Evolutionary conservation across 2,329 filamentous ascomycete genomes (phyloP).

Genomic region (Aspergillus aculeatinus): DNA sequence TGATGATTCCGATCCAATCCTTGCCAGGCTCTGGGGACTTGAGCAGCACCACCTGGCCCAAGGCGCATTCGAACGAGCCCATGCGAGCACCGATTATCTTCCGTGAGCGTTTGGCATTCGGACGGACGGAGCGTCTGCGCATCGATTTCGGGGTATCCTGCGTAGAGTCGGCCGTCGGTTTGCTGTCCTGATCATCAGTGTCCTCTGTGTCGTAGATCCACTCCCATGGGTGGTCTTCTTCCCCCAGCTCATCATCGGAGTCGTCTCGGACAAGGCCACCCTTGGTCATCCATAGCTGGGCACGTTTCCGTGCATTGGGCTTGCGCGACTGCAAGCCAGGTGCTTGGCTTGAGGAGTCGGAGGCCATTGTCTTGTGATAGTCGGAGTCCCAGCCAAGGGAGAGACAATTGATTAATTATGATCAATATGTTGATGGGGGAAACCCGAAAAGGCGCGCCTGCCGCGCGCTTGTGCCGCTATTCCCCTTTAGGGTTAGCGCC

Average conservation of each 20-base stretch:
- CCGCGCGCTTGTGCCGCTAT: not conserved
- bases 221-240: slow-evolving; percentile 72
- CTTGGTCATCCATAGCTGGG: slow-evolving; percentile 53
- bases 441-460: slow-evolving; percentile 4
- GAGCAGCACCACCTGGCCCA: slow-evolving; percentile 82
- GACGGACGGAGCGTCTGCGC: slow-evolving; percentile 31
- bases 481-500: not conserved
- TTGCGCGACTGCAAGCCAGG: slow-evolving; percentile 16
- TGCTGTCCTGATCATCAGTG: slow-evolving; percentile 23
- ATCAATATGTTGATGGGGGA: slow-evolving; percentile 7
- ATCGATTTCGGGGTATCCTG: slow-evolving; percentile 25
- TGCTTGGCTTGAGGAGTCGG: slow-evolving; percentile 16
- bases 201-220: slow-evolving; percentile 64
- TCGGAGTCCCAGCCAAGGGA: not conserved
- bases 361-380: slow-evolving; percentile 20
- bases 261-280: slow-evolving; percentile 71
- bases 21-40: slow-evolving; percentile 85
- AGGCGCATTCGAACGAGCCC: slow-evolving; percentile 73
- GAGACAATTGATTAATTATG: not conserved
- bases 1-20: slow-evolving; percentile 89
- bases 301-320: slow-evolving; percentile 35
- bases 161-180: slow-evolving; percentile 16
- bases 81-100: slow-evolving; percentile 78
- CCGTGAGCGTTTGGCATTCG: slow-evolving; percentile 28
- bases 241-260: slow-evolving; percentile 82